Percentiles rank a stretch among this genome's conserved stretches.
These are phyloP conservation scores for Chytriomyces sp. DNA, from an alignment of 192 early-diverging fungal species.

Conservation along the genomic window DNA sequence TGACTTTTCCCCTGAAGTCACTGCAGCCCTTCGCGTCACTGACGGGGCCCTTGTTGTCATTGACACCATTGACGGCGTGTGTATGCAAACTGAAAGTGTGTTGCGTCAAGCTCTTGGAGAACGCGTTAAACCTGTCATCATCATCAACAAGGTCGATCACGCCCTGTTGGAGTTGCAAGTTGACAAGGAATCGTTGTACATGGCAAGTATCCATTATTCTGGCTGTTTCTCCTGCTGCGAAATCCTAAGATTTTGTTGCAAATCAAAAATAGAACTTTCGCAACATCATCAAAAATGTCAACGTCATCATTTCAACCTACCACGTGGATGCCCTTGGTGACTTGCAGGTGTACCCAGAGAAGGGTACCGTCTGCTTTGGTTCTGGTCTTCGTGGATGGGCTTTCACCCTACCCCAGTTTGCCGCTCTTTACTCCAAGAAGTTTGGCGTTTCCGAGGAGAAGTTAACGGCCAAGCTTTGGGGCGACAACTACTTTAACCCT, in stretches of 20 bases:
- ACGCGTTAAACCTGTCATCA: constrained; percentile 95
- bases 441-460: constrained; percentile 94
- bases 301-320: constrained; percentile 97
- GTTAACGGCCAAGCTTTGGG: constrained; percentile 97
- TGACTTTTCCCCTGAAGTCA: constrained; percentile 99
- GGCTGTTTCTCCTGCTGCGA: background rate
- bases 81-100: constrained; percentile 98
- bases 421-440: constrained; percentile 95
- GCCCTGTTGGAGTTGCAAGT: constrained; percentile 95
- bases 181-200: constrained; percentile 94
- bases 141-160: constrained; percentile 99
- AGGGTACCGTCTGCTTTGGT: constrained; percentile 95
- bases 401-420: constrained; percentile 98
- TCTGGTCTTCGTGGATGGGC: constrained; percentile 99
- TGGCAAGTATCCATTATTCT: constrained; percentile 45
- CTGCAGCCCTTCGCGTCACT: constrained; percentile 97
- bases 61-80: constrained; percentile 97
- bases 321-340: constrained; percentile 86
- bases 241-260: background rate
- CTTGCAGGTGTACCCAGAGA: constrained; percentile 89
- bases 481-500: constrained; percentile 99
- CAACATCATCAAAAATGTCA: constrained; percentile 95
- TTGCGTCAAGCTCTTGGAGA: constrained; percentile 97
- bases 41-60: constrained; percentile 99
- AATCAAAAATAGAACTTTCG: constrained; percentile 84